These are phyloP conservation scores for Neurospora sp. DNA, from an alignment of 495 filamentous ascomycete species.

Conservation along the genomic window DNA sequence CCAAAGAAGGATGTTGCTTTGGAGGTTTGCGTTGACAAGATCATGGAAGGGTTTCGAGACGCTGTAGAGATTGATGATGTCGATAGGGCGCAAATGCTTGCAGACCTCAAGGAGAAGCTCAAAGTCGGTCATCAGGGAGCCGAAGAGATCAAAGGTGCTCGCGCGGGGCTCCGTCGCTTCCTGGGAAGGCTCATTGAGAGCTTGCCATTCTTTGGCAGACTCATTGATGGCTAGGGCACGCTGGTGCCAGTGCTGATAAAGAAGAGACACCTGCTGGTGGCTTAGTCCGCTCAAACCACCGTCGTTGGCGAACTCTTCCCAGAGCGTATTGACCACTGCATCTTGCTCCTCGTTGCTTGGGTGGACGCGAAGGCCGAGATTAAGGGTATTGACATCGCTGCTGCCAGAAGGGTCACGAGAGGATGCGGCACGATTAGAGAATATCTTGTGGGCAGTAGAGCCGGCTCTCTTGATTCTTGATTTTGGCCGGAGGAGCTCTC, in stretches of 20 bases:
- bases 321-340: neutral
- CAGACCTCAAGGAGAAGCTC: conserved; percentile 43
- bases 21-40: conserved; percentile 36
- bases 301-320: neutral
- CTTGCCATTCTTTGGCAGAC: conserved; percentile 2
- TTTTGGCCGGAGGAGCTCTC: neutral
- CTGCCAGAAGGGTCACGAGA: neutral
- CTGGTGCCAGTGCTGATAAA: neutral
- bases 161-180: neutral
- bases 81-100: conserved; percentile 35
- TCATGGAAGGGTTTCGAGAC: conserved; percentile 47
- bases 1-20: conserved; percentile 23
- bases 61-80: conserved; percentile 47
- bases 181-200: neutral
- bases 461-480: neutral
- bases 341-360: conserved; percentile 2
- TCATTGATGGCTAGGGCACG: conserved; percentile 1
- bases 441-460: conserved; percentile 1
- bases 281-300: neutral
- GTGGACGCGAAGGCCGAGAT: neutral
- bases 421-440: neutral
- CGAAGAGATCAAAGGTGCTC: conserved; percentile 39
- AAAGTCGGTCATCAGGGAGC: conserved; percentile 32
- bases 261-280: neutral
- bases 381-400: neutral